These are phyloP conservation scores for Entomortierella chlamydospora DNA, from an alignment of 192 early-diverging fungal genomes.

Conservation along the genomic window DNA sequence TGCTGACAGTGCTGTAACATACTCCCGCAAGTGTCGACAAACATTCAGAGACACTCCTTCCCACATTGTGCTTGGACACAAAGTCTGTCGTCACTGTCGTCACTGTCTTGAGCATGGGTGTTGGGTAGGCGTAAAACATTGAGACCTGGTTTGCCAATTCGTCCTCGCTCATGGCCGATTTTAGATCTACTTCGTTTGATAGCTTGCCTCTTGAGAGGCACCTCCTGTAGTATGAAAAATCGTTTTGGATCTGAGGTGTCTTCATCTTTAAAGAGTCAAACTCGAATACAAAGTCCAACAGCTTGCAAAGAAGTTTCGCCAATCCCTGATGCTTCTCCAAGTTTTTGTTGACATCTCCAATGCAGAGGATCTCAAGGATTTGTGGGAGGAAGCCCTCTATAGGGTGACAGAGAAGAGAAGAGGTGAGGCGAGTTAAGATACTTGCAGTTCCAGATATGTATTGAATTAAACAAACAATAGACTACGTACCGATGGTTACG, in stretches of 20 bases:
- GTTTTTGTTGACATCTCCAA: constrained; percentile 71
- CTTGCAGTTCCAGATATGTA: neutral
- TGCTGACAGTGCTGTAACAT: constrained; percentile 83
- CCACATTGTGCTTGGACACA: constrained; percentile 64
- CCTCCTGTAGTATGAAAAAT: constrained; percentile 96
- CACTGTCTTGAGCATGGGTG: constrained; percentile 90
- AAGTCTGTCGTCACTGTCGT: constrained; percentile 82
- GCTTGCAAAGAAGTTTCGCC: constrained; percentile 80
- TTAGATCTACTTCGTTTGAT: constrained; percentile 69
- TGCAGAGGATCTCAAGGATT: constrained; percentile 74
- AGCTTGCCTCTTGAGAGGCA: constrained; percentile 84
- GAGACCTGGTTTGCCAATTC: constrained; percentile 94
- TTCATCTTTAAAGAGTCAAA: constrained; percentile 95
- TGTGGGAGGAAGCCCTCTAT: constrained; percentile 71
- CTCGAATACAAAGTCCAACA: constrained; percentile 88
- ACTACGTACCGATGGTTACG: constrained; percentile 72
- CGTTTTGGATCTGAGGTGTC: constrained; percentile 91
- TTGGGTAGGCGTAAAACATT: constrained; percentile 95
- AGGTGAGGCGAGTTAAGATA: neutral
- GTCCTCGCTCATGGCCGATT: constrained; percentile 75
- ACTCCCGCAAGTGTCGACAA: constrained; percentile 80
- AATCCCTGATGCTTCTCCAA: constrained; percentile 82
- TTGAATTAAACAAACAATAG: neutral
- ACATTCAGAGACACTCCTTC: constrained; percentile 72
- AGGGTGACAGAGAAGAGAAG: constrained; percentile 2